Evolutionary conservation across 768 basidiomycete genomes (phyloP).

Genomic region (Pisolithus tinctorius): DNA sequence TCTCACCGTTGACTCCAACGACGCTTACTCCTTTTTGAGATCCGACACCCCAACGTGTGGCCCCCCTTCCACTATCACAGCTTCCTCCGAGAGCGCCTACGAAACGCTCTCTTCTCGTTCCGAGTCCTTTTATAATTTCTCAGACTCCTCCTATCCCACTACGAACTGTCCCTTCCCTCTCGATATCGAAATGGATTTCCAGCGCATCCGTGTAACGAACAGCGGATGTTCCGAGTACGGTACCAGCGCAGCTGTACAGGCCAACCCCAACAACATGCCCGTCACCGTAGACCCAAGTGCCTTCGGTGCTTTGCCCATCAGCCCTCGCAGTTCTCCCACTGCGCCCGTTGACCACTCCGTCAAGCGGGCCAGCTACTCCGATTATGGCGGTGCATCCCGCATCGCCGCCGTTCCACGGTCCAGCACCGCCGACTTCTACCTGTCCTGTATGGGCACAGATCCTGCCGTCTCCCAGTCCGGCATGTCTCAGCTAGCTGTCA

Average conservation of each 20-base stretch:
- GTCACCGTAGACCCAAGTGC: slow-evolving; percentile 49
- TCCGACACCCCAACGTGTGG: slow-evolving; percentile 59
- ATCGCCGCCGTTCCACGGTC: slow-evolving; percentile 42
- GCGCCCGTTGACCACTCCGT: slow-evolving; percentile 23
- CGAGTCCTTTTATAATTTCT: slow-evolving; percentile 64
- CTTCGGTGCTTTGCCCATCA: slow-evolving; percentile 52
- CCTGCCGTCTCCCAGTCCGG: slow-evolving; percentile 52
- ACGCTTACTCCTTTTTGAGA: slow-evolving; percentile 58
- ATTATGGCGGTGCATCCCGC: slow-evolving; percentile 53
- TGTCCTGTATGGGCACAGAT: slow-evolving; percentile 28
- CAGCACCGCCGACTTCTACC: slow-evolving; percentile 42
- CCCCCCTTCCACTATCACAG: slow-evolving; percentile 73
- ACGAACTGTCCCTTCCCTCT: slow-evolving; percentile 52
- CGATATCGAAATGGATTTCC: slow-evolving; percentile 72
- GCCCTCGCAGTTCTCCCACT: slow-evolving; percentile 46
- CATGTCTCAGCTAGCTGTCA: slow-evolving; percentile 43
- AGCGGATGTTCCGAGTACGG: slow-evolving; percentile 46
- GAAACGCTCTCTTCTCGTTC: slow-evolving; percentile 63
- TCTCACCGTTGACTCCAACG: slow-evolving; percentile 56
- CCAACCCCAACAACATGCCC: slow-evolving; percentile 31
- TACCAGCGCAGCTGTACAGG: slow-evolving; percentile 28
- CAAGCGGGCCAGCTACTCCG: slow-evolving; percentile 55
- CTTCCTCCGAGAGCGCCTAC: slow-evolving; percentile 71
- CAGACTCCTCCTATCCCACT: slow-evolving; percentile 44
- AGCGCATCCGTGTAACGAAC: slow-evolving; percentile 48